Conservation (phyloP, 768 basidiomycete species). For the Neoboletus subvelutipes region DNA sequence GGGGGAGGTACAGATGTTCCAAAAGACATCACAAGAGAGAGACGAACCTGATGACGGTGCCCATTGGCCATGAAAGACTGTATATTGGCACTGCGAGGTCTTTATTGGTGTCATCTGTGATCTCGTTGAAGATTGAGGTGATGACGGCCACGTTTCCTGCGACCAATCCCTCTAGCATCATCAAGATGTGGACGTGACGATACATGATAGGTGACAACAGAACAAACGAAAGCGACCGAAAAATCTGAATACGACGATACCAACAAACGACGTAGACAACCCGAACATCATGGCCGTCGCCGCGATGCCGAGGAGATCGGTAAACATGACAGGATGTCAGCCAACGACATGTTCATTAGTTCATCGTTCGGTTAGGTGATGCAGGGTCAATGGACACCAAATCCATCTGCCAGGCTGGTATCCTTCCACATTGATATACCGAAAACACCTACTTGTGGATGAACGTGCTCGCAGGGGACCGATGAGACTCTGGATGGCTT, state of each 20-base stretch:
- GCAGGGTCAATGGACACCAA: no score
- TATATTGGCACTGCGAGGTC: constrained; percentile 49
- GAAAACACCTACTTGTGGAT: constrained; percentile 41
- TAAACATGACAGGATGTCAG: constrained; percentile 54
- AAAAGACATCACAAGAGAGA: no score
- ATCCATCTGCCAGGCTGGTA: neutral
- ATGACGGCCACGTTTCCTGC: constrained; percentile 63
- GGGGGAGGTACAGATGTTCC: no score
- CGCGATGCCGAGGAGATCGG: constrained; percentile 31
- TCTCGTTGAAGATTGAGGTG: constrained; percentile 45
- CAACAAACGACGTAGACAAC: constrained; percentile 19
- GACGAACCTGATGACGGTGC: constrained; percentile 51
- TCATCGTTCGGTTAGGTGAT: neutral
- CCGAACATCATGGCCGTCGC: constrained; percentile 53
- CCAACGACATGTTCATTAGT: constrained; percentile 50
- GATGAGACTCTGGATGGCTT: no score
- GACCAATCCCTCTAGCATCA: constrained; percentile 51
- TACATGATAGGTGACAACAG: neutral
- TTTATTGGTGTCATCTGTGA: no score
- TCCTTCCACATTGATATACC: constrained; percentile 59
- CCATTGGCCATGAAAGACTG: constrained; percentile 56
- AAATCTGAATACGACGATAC: constrained; percentile 39
- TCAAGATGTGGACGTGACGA: neutral
- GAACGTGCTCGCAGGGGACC: no score
- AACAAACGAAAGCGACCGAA: constrained; percentile 39